Percentiles rank a stretch among this genome's conserved stretches.
Evolutionary conservation across 345 rosid genomes (phyloP).

Genomic region (Geranium rotundifolium): DNA sequence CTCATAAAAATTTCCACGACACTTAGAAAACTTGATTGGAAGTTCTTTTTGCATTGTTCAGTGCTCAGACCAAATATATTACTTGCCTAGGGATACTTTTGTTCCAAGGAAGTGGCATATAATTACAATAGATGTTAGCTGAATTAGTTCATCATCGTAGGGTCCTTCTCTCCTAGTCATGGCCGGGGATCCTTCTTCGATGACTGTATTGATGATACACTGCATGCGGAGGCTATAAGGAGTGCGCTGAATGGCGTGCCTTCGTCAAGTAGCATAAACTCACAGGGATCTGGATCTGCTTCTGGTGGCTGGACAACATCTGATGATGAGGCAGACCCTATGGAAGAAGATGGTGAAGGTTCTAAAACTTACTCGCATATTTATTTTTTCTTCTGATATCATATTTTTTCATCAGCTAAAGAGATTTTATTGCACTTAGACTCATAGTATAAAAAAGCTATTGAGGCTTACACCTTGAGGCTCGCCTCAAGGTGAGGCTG

Average conservation of each 20-base stretch:
- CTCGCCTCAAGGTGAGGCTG: too few relatives aligned
- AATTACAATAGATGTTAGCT: not conserved
- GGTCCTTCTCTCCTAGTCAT: conserved; percentile 49
- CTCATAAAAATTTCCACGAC: too few relatives aligned
- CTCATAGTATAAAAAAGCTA: too few relatives aligned
- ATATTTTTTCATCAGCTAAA: too few relatives aligned
- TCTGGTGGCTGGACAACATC: conserved; percentile 78
- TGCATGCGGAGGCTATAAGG: conserved; percentile 61
- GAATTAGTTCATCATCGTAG: conserved; percentile 24
- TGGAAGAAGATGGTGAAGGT: conserved; percentile 77
- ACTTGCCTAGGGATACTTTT: not conserved
- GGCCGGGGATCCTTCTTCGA: conserved; percentile 26
- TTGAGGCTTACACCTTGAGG: too few relatives aligned
- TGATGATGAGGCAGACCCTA: conserved; percentile 79
- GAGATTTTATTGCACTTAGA: too few relatives aligned
- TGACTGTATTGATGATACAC: conserved; percentile 40
- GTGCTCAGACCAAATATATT: too few relatives aligned
- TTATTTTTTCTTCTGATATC: not conserved
- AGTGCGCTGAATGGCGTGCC: conserved; percentile 55
- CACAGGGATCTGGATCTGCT: conserved; percentile 6
- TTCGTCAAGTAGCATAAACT: conserved; percentile 48
- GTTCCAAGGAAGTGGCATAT: too few relatives aligned
- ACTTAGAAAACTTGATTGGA: not conserved
- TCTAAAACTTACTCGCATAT: not conserved
- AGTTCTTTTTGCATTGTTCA: too few relatives aligned